These are phyloP conservation scores for Pseudocercospora pini-densiflorae DNA, from an alignment of 2,329 filamentous ascomycete genomes.

Conservation along the genomic window DNA sequence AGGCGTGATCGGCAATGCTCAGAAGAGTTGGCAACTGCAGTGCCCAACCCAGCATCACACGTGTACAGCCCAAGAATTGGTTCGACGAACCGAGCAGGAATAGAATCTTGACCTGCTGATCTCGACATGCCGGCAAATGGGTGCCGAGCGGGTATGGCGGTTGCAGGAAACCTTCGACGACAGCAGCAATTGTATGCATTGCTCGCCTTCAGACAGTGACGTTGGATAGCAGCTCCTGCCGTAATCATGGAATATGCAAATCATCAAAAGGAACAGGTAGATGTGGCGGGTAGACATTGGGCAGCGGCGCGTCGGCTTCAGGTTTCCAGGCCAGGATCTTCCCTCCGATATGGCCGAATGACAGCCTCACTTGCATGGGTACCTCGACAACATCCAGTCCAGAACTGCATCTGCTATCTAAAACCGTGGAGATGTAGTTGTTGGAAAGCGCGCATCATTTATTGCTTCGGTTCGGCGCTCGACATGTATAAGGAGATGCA, in stretches of 20 bases:
- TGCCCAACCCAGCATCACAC: constrained; percentile 2
- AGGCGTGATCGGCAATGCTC: constrained; percentile 2
- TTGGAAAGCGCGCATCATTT: neutral
- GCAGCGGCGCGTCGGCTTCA: constrained; percentile 2
- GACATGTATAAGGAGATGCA: neutral
- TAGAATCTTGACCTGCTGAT: constrained; percentile 4
- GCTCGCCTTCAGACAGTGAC: neutral
- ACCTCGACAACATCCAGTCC: constrained; percentile 1
- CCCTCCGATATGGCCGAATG: constrained; percentile 1
- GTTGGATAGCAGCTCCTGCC: neutral
- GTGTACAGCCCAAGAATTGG: neutral
- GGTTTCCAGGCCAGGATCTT: neutral
- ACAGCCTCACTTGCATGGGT: constrained; percentile 7
- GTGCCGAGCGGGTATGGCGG: constrained; percentile 1
- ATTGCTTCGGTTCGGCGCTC: neutral
- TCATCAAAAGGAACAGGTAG: constrained; percentile 3
- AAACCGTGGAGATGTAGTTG: neutral
- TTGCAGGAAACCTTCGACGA: neutral
- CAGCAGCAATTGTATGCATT: neutral
- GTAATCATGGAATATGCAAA: neutral
- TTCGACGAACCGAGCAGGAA: neutral
- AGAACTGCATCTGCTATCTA: neutral
- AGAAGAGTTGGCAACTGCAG: neutral
- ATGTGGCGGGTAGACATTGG: constrained; percentile 1
- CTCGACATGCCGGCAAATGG: neutral